Base-by-base conservation (phyloP, 1,139 yeast species). In the Nakaseomyces bracarensis region DNA sequence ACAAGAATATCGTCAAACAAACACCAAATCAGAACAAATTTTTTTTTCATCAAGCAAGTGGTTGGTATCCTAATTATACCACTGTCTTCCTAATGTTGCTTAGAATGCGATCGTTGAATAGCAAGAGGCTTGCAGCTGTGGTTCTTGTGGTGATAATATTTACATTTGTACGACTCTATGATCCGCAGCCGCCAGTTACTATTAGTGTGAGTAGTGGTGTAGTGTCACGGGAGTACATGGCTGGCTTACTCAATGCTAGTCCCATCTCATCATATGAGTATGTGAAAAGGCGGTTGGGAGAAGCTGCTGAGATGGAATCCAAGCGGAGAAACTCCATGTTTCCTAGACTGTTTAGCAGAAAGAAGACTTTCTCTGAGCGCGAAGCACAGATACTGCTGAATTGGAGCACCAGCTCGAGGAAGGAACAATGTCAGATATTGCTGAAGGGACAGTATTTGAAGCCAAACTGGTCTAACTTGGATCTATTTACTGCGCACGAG, bases 401-500 rank as follows among this genome's bases (percentile, higher is more conserved):
- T 26, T 33, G 36, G 36, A 5, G 18, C 10, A 21, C 6, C 19
- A 33, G 36, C 18, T 33, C 36, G 18, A 13, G 36, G 16, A 20
- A 13, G 10, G 36, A 33, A 13, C 36, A 33, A 18, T 33, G 36
- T 13, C 16, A 9, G 16, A 21, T 33, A 4, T 26, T 33, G n/a
- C 9, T 33, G 16, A 33, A 33, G 26, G 36, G 36, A 9, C 36
- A 20, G 10, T 33, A 33, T 18, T n/a, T 38, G n/a, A 44, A 48
- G 36, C 33, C 47, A 6, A 43, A 35, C n/a, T 53, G 57, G 57
- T 38, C 47, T 6, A 53, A 53, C 26, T 37, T 43, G 28, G 28
- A 40, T 10, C 38, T 47, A 2, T 43, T 43, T 9, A 39, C 39
- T 9, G 46, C 45, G 29, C 43, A 46, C 36, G 44, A 37, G n/a